A percentile compares a stretch with the other conserved stretches of the same genome.
Conservation (phyloP, 805 yeast genomes). For the Barnettozyma sp. region DNA sequence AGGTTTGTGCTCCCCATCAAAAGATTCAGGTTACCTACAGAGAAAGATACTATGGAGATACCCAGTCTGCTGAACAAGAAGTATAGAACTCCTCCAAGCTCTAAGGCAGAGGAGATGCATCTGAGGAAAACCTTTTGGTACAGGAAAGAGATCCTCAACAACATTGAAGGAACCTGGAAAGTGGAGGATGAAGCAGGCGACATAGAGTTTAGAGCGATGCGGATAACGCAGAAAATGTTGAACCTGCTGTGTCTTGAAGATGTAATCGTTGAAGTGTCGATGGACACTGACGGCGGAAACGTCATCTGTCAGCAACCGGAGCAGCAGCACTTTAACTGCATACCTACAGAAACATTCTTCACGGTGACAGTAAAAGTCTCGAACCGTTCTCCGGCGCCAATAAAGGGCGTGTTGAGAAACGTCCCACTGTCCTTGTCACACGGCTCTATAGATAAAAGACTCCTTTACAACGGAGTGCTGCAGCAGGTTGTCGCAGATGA, state of each 20-base stretch:
- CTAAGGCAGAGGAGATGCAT: slow-evolving; percentile 48
- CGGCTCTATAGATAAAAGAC: slow-evolving; percentile 43
- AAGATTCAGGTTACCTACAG: slow-evolving; percentile 37
- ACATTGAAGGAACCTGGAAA: slow-evolving; percentile 63
- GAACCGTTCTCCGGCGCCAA: slow-evolving; percentile 36
- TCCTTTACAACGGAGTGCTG: slow-evolving; percentile 66
- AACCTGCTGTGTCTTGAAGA: slow-evolving; percentile 44
- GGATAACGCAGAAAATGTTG: slow-evolving; percentile 57
- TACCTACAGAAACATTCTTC: slow-evolving; percentile 44
- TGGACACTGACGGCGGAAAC: not conserved
- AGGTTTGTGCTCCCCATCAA: slow-evolving; percentile 68
- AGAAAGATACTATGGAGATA: slow-evolving; percentile 44
- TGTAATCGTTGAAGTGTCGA: slow-evolving; percentile 34
- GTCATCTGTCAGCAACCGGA: not conserved
- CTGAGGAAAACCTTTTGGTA: slow-evolving; percentile 77
- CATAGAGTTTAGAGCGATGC: slow-evolving; percentile 59
- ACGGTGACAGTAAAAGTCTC: slow-evolving; percentile 41
- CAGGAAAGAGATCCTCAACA: slow-evolving; percentile 53
- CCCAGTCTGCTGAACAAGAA: slow-evolving; percentile 71
- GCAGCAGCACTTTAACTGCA: slow-evolving; percentile 26
- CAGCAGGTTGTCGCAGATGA: slow-evolving; percentile 45
- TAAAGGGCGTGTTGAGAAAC: slow-evolving; percentile 56
- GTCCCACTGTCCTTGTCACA: slow-evolving; percentile 37
- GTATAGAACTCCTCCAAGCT: slow-evolving; percentile 44
- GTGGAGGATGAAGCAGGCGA: slow-evolving; percentile 39